Evolutionary conservation across 2,329 filamentous ascomycete genomes (phyloP).

Genomic region (Pestalotiopsis sp.): DNA sequence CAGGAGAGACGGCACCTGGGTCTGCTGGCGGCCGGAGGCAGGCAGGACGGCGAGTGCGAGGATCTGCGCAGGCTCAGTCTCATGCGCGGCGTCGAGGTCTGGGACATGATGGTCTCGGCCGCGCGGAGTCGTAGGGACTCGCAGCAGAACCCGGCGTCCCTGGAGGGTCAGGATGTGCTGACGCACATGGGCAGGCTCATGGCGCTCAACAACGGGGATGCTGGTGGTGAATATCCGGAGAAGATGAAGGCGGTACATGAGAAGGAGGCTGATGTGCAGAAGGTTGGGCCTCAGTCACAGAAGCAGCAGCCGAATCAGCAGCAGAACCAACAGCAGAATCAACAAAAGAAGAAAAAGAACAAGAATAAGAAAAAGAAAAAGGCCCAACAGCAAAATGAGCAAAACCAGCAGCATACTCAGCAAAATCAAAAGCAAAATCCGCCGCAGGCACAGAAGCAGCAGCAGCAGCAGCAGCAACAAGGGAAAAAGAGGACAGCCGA

Average conservation of each 20-base stretch:
- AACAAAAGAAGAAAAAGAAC: not conserved
- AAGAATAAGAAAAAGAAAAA: not conserved
- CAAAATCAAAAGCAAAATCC: not conserved
- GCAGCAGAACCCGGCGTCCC: constrained; percentile 18
- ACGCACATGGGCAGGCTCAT: constrained; percentile 25
- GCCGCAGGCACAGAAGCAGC: not conserved
- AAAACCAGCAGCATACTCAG: not conserved
- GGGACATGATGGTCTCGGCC: constrained; percentile 34
- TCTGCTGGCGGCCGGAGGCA: constrained; percentile 26
- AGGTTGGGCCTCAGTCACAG: not conserved
- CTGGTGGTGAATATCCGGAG: not conserved
- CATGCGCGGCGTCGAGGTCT: constrained; percentile 35
- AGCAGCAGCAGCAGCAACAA: not conserved
- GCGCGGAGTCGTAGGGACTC: constrained; percentile 30
- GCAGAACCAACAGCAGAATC: not conserved
- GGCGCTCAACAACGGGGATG: not conserved
- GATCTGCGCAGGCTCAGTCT: constrained; percentile 30
- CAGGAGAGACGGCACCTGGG: constrained; percentile 29
- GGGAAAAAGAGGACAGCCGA: not conserved
- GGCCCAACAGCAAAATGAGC: not conserved
- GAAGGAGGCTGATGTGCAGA: not conserved
- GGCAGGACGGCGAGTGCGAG: constrained; percentile 28
- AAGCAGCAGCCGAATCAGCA: not conserved
- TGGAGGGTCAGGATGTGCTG: constrained; percentile 30
- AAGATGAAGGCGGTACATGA: not conserved